Conservation (phyloP, 148 eudicot species). For the Nepenthes gracilis region DNA sequence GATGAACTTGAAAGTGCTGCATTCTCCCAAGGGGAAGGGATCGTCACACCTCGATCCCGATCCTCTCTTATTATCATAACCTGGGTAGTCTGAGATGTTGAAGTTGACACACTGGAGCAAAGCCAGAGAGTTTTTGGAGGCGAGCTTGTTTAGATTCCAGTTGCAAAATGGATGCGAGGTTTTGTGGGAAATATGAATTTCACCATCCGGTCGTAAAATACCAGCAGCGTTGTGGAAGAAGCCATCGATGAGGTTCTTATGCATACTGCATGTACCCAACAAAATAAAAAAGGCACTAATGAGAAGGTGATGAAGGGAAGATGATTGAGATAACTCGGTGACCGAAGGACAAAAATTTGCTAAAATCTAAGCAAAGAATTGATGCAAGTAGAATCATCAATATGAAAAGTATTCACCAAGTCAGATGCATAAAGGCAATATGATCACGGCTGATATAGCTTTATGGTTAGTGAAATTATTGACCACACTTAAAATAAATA, state of each 20-base stretch:
- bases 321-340: too few species aligned
- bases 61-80: slow-evolving; percentile 65
- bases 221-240: slow-evolving; percentile 45
- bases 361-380: neutral
- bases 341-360: too few species aligned
- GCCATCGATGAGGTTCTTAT: slow-evolving; percentile 29
- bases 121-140: slow-evolving; percentile 12
- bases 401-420: too few species aligned
- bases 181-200: slow-evolving; percentile 61
- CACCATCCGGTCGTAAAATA: slow-evolving; percentile 37
- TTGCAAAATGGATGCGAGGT: slow-evolving; percentile 24
- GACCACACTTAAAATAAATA: too few species aligned
- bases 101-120: slow-evolving; percentile 23
- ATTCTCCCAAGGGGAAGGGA: slow-evolving; percentile 42
- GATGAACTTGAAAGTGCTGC: slow-evolving; percentile 42
- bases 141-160: slow-evolving; percentile 50
- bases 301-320: neutral
- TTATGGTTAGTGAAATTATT: too few species aligned
- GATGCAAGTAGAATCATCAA: neutral
- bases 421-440: neutral
- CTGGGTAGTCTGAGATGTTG: slow-evolving; percentile 39
- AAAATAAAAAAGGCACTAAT: neutral
- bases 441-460: neutral
- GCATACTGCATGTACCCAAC: slow-evolving; percentile 20
- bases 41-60: slow-evolving; percentile 27